Evolutionary conservation across 208 protist genomes (phyloP).

Genomic region (Acanthamoeba royreba): DNA sequence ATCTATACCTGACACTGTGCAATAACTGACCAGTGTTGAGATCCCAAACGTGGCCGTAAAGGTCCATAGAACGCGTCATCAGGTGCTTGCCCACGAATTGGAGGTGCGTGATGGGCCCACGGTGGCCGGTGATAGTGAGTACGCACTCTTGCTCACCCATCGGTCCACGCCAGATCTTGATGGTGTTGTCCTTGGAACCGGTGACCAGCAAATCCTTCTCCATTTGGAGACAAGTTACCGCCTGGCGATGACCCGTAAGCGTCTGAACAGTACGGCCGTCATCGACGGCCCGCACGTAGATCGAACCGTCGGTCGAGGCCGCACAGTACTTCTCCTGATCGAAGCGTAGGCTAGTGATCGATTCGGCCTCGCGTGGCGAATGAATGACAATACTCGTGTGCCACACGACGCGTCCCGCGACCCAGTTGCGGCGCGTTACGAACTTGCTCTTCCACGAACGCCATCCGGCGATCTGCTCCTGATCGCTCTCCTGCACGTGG

Average conservation of each 20-base stretch:
- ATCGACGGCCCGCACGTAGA: neutral
- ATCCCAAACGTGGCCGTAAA: neutral
- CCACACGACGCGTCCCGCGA: neutral
- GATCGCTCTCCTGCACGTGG: neutral
- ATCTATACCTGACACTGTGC: neutral
- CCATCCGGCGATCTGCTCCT: neutral
- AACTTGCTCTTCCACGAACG: slow-evolving; percentile 31
- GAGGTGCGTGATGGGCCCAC: neutral
- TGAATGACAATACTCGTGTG: neutral
- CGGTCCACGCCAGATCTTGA: neutral
- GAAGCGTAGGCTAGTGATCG: neutral
- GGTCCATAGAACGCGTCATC: neutral
- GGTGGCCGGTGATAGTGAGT: neutral
- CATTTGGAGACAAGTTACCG: neutral
- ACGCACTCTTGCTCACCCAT: neutral
- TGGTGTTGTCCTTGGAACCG: neutral
- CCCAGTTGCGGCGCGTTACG: neutral
- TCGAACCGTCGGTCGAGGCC: neutral
- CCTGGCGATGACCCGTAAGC: neutral
- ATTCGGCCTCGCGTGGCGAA: neutral
- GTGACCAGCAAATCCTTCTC: neutral
- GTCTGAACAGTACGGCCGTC: neutral
- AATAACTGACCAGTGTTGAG: neutral
- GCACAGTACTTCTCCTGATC: neutral
- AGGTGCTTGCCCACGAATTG: neutral